These are phyloP conservation scores for Mycena floridula DNA, from an alignment of 768 basidiomycete genomes.

Conservation along the genomic window DNA sequence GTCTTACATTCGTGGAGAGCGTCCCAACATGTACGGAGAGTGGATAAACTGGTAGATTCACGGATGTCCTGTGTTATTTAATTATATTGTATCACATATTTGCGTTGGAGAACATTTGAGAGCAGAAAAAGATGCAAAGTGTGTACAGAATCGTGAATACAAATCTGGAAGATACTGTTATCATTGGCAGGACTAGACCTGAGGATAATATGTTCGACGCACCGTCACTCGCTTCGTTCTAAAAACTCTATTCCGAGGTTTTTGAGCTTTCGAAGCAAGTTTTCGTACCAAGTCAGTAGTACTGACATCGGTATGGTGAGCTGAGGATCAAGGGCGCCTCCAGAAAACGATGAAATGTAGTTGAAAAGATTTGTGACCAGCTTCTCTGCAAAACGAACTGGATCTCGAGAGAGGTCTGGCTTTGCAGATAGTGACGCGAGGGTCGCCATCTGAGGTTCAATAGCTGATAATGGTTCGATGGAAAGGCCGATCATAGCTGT, in stretches of 20 bases:
- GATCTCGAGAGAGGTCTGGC: constrained; percentile 30
- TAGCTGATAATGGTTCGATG: constrained; percentile 65
- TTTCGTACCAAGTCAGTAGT: constrained; percentile 69
- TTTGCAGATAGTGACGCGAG: constrained; percentile 30
- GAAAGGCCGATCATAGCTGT: constrained; percentile 76
- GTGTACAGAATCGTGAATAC: too few species aligned
- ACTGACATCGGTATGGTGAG: constrained; percentile 55
- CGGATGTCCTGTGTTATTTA: too few species aligned
- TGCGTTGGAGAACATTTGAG: too few species aligned
- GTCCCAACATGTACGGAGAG: constrained; percentile 93
- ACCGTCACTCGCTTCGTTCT: constrained; percentile 35
- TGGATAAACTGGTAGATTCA: constrained; percentile 33
- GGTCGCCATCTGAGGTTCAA: constrained; percentile 50
- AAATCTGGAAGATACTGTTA: too few species aligned
- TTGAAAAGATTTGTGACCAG: constrained; percentile 73
- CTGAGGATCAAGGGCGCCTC: constrained; percentile 36
- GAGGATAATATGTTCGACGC: not conserved
- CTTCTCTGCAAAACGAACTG: constrained; percentile 55
- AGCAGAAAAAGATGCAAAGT: too few species aligned
- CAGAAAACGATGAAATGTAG: constrained; percentile 62
- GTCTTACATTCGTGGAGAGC: constrained; percentile 77
- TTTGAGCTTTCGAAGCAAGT: constrained; percentile 50
- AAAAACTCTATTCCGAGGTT: constrained; percentile 58
- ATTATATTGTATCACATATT: too few species aligned
- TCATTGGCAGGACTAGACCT: too few species aligned